These are phyloP conservation scores for Ascochyta koolunga DNA, from an alignment of 2,329 filamentous ascomycete species.

Conservation along the genomic window DNA sequence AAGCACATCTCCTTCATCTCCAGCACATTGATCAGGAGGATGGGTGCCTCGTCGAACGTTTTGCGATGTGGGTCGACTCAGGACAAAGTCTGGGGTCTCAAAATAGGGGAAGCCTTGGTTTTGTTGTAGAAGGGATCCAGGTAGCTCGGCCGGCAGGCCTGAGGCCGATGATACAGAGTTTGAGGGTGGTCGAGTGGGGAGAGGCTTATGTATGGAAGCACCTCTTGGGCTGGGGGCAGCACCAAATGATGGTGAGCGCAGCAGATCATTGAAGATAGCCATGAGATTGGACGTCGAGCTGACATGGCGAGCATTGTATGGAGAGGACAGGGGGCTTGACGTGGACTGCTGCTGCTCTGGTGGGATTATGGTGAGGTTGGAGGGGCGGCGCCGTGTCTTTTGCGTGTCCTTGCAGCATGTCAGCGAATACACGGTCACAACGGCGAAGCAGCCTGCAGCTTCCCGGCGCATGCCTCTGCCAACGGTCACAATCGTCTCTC, in stretches of 20 bases:
- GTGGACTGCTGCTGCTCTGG: slow-evolving; percentile 28
- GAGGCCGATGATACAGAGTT: slow-evolving; percentile 50
- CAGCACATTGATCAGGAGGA: slow-evolving; percentile 5
- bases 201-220: slow-evolving; percentile 41
- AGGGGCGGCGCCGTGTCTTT: slow-evolving; percentile 33
- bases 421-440: slow-evolving; percentile 45
- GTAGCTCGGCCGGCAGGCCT: slow-evolving; percentile 37
- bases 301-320: slow-evolving; percentile 37
- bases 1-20: slow-evolving; percentile 14
- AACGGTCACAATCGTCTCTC: slow-evolving; percentile 26
- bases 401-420: slow-evolving; percentile 33
- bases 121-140: slow-evolving; percentile 38
- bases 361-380: slow-evolving; percentile 39
- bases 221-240: slow-evolving; percentile 37
- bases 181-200: slow-evolving; percentile 49
- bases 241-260: slow-evolving; percentile 48
- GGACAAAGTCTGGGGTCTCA: slow-evolving; percentile 19
- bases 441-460: slow-evolving; percentile 29
- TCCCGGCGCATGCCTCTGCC: slow-evolving; percentile 31
- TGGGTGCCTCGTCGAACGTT: slow-evolving; percentile 19
- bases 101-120: slow-evolving; percentile 41
- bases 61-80: slow-evolving; percentile 18
- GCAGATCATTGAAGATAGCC: slow-evolving; percentile 51
- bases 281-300: slow-evolving; percentile 46
- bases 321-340: slow-evolving; percentile 33